Evolutionary conservation across 495 filamentous ascomycete genomes (phyloP), one percentile per base, ranked within the genome.

Genomic region (Staphylotrichum tortipilum): DNA sequence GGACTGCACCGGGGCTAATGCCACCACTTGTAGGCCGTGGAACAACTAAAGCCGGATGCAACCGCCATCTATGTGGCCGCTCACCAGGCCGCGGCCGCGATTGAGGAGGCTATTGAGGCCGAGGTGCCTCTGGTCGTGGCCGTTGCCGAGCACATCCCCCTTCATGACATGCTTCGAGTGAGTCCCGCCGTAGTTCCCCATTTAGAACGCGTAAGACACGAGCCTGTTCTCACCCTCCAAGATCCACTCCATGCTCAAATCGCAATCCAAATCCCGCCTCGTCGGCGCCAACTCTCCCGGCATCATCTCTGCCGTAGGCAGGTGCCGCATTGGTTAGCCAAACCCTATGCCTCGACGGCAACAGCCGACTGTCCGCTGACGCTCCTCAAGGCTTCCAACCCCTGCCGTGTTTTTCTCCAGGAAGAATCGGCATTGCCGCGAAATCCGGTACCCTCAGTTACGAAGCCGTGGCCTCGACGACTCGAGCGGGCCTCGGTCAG

Each of bases 371-470:
- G 34, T 10, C 2, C 36, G 12, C 28, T 53, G 30, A 48, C 14
- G 1, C 23, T 15, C 6, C 11, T 34, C 22, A 18, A 72, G 67
- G 89, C 0, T 92, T 94, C 60, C 87, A 94, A 63, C 89, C 89
- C 0, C 65, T 92, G 21, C 79, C 84, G 0, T 87, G 81, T 41
- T 92, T 92, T 46, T 61, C 70, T 1, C 80, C 86, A 0, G 89
- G 90, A 0, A 73, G 78, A 44, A 74, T 96, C 36, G 88, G 86
- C 0, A 90, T 96, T 43, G 76, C 89, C 7, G 85, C 88, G 12
- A 94, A 91, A 62, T 94, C 89, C 1, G 88, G 89, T 1, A 95
- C 89, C 1, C 65, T 96, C 26, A 88, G 84, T 46, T 95, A 95
- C 55, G 89, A 94, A 66, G 82, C 88, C 17, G 88, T 91, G 7